Conservation (phyloP, 179 eudicot species). For the Nepenthes alata region DNA sequence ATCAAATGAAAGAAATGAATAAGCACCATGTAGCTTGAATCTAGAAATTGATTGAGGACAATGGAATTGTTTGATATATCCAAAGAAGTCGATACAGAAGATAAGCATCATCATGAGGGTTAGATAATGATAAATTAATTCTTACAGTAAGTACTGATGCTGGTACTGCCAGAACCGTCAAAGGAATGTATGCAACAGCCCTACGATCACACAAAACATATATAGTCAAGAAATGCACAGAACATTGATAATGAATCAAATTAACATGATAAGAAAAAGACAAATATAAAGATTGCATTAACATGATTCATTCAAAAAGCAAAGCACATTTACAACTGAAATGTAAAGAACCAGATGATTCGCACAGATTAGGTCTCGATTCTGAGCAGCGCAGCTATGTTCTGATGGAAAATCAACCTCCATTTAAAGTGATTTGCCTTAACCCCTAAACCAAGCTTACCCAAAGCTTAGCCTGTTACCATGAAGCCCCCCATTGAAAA, state of each 20-base stretch:
- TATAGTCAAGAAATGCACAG: conserved; percentile 1
- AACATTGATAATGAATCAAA: neutral
- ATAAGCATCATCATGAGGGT: conserved; percentile 7
- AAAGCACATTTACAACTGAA: too few relatives aligned
- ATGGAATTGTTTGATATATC: neutral
- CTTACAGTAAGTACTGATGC: conserved; percentile 85
- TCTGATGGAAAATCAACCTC: too few relatives aligned
- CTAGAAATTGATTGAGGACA: neutral
- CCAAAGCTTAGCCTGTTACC: too few relatives aligned
- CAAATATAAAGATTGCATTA: too few relatives aligned
- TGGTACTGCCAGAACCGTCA: conserved; percentile 83
- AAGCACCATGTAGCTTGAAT: neutral
- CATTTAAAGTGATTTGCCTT: too few relatives aligned
- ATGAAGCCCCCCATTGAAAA: too few relatives aligned
- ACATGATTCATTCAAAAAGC: too few relatives aligned
- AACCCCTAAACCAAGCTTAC: too few relatives aligned
- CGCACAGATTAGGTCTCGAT: too few relatives aligned
- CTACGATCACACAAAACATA: conserved; percentile 18
- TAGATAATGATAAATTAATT: conserved; percentile 1
- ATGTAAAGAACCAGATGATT: too few relatives aligned
- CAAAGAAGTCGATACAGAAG: neutral
- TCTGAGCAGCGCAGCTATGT: too few relatives aligned
- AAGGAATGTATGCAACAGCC: conserved; percentile 80
- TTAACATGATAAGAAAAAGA: too few relatives aligned
- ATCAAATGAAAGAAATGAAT: neutral